Evolutionary conservation across 1,284 basidiomycete species (phyloP).

Genomic region (Moniliella sp.): DNA sequence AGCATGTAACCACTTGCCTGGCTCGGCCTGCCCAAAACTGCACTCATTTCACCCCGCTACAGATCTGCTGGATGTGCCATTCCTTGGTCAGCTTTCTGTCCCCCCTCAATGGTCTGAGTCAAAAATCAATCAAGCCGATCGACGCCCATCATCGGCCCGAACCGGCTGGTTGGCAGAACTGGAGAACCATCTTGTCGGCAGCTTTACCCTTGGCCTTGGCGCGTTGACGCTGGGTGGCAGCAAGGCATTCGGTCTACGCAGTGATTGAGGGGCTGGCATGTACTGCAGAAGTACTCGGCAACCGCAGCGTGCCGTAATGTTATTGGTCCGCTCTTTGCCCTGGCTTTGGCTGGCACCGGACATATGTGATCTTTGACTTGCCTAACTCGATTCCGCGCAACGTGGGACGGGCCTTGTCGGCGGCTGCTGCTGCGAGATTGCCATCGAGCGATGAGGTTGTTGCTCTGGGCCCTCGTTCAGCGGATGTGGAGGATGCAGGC

Average conservation of each 20-base stretch:
- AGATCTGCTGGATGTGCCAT: slow-evolving; percentile 71
- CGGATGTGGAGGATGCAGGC: too few relatives aligned
- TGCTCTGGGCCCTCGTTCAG: too few relatives aligned
- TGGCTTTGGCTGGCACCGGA: slow-evolving; percentile 39
- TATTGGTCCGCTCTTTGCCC: slow-evolving; percentile 51
- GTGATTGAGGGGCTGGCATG: slow-evolving; percentile 20
- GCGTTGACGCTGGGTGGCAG: slow-evolving; percentile 69
- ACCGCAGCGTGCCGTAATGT: slow-evolving; percentile 68
- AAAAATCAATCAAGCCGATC: neutral
- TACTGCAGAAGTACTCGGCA: slow-evolving; percentile 48
- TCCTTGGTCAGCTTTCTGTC: slow-evolving; percentile 35
- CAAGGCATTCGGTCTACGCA: slow-evolving; percentile 44
- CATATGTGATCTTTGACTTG: slow-evolving; percentile 66
- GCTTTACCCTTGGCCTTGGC: slow-evolving; percentile 37
- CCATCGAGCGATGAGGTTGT: neutral
- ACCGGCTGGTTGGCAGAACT: slow-evolving; percentile 8
- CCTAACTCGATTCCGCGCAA: slow-evolving; percentile 78
- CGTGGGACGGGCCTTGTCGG: slow-evolving; percentile 20
- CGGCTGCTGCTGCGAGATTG: slow-evolving; percentile 6
- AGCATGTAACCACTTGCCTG: slow-evolving; percentile 13
- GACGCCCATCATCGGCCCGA: slow-evolving; percentile 31
- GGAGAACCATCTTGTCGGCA: slow-evolving; percentile 5
- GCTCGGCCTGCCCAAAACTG: slow-evolving; percentile 15
- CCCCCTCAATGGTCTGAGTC: neutral
- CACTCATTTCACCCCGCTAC: slow-evolving; percentile 38